A percentile compares a stretch with the other conserved stretches of the same genome.
Conservation (phyloP, 2,329 filamentous ascomycete species). For the Aspergillus texensis region DNA sequence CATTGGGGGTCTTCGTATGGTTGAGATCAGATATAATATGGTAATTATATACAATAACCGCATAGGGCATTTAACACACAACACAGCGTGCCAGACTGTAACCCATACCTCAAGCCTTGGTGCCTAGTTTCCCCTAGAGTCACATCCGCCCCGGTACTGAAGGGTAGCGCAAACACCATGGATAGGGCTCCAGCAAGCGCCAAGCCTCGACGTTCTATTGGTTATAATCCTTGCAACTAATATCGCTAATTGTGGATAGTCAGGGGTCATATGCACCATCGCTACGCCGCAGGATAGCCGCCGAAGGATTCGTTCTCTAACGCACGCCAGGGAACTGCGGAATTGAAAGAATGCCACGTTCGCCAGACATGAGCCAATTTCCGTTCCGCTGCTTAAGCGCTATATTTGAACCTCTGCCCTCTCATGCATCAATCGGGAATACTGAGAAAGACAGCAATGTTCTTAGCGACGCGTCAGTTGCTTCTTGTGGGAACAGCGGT, state of each 20-base stretch:
- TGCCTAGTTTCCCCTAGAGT: background rate
- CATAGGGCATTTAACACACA: background rate
- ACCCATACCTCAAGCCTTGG: background rate
- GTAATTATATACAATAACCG: background rate
- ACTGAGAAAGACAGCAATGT: background rate
- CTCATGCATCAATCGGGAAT: background rate
- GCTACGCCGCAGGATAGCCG: background rate
- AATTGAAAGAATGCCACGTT: too few relatives aligned
- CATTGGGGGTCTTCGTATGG: background rate
- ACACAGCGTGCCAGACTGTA: too few relatives aligned
- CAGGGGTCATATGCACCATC: background rate
- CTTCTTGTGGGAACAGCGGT: background rate
- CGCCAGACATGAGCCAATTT: fast-evolving
- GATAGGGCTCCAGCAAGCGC: background rate
- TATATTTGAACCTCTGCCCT: background rate
- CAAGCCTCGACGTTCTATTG: background rate
- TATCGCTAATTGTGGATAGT: background rate
- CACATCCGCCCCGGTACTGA: too few relatives aligned
- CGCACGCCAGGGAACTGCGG: too few relatives aligned
- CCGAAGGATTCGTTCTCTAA: background rate
- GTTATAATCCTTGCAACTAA: background rate
- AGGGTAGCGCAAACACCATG: too few relatives aligned
- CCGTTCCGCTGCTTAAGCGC: background rate
- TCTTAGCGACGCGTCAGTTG: background rate
- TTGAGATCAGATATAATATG: too few relatives aligned